Conservation (phyloP, 2,329 filamentous ascomycete species). For the Fusarium pseudograminearum region DNA sequence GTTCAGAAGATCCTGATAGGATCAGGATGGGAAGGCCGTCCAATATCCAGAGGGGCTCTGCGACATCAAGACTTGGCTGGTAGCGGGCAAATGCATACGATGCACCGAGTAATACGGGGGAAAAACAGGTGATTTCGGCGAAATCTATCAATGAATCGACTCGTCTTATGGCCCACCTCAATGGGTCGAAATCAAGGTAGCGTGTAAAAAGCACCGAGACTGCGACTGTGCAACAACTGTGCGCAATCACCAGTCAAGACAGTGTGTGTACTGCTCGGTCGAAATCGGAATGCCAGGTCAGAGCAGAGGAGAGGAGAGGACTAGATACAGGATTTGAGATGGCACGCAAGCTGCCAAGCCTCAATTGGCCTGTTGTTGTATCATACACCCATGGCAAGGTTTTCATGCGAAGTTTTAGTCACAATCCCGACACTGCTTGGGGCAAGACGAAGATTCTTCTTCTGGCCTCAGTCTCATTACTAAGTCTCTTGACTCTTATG, state of each 20-base stretch:
- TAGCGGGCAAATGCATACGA: conserved; percentile 19
- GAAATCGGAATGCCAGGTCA: conserved; percentile 40
- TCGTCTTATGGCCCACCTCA: conserved; percentile 26
- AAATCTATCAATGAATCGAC: conserved; percentile 31
- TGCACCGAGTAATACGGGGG: conserved; percentile 25
- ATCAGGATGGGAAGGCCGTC: conserved; percentile 4
- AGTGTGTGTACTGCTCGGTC: conserved; percentile 42
- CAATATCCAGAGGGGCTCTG: conserved; percentile 13
- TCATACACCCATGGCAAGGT: conserved; percentile 23
- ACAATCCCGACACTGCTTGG: conserved; percentile 2
- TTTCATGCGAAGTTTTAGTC: conserved; percentile 26
- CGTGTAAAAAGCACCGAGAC: conserved; percentile 10
- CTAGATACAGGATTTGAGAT: conserved; percentile 1
- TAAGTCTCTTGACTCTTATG: conserved; percentile 6
- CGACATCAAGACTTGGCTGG: conserved; percentile 16
- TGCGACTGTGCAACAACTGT: neutral
- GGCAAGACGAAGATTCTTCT: conserved; percentile 11
- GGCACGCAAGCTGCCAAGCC: conserved; percentile 21
- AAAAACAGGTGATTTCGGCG: conserved; percentile 39
- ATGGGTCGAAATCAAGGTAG: conserved; percentile 19
- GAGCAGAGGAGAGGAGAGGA: conserved; percentile 11
- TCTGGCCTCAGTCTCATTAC: conserved; percentile 3
- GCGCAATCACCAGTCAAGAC: neutral
- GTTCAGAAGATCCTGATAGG: conserved; percentile 7
- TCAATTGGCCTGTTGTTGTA: conserved; percentile 1